Conservation (phyloP, 2,329 filamentous ascomycete genomes). For the Fusarium equiseti region DNA sequence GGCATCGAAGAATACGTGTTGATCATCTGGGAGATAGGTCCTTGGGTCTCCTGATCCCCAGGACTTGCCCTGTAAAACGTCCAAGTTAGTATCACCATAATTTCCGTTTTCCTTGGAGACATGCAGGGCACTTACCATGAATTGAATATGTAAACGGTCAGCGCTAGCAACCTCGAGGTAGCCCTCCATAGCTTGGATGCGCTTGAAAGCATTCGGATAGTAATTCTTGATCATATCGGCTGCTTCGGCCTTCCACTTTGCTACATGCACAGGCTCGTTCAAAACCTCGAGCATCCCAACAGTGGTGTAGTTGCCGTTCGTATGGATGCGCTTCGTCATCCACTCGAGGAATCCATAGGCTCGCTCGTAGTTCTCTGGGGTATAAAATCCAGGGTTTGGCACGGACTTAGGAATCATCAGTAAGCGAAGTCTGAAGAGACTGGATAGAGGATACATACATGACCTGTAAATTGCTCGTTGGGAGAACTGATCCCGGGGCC, state of each 20-base stretch:
- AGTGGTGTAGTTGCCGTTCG: constrained; percentile 61
- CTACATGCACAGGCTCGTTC: constrained; percentile 64
- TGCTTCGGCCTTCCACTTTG: constrained; percentile 19
- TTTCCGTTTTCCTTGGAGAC: fast-evolving
- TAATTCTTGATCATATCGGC: constrained; percentile 46
- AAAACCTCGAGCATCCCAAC: constrained; percentile 71
- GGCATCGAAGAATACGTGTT: constrained; percentile 66
- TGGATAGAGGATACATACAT: constrained; percentile 25
- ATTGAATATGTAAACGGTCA: constrained; percentile 64
- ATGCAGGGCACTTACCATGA: constrained; percentile 50
- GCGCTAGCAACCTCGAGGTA: constrained; percentile 56
- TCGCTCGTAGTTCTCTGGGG: constrained; percentile 66
- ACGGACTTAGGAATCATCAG: neutral
- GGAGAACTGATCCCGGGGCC: constrained; percentile 41
- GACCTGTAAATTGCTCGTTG: constrained; percentile 45
- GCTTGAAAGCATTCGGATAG: constrained; percentile 43
- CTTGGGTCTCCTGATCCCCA: constrained; percentile 70
- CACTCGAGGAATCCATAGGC: constrained; percentile 66
- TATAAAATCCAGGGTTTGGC: constrained; percentile 63
- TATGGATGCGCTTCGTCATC: constrained; percentile 66
- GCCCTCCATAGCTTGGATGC: constrained; percentile 63
- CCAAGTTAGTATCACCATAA: neutral
- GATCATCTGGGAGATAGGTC: constrained; percentile 56
- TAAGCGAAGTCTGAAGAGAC: fast-evolving
- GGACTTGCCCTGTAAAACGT: constrained; percentile 8